Evolutionary conservation across 208 protist genomes (phyloP).

Genomic region (Wallacemonas collosoma): DNA sequence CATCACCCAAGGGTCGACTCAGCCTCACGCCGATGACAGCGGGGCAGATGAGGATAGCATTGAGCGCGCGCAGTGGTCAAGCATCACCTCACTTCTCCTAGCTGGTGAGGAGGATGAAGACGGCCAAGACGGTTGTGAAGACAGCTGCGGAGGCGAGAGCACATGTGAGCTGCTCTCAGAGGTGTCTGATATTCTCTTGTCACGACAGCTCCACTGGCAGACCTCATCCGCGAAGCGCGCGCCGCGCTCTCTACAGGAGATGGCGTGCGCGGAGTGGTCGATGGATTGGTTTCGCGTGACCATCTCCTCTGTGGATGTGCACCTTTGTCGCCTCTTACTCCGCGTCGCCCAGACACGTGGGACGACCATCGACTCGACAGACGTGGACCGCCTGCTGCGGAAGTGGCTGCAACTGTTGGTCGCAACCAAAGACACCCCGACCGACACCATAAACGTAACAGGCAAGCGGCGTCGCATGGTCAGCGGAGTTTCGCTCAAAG

Average conservation of each 20-base stretch:
- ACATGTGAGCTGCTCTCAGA: not conserved
- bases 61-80: constrained; percentile 3
- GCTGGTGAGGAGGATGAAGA: not conserved
- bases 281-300: constrained; percentile 53
- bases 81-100: constrained; percentile 15
- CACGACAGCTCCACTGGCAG: not conserved
- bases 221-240: not conserved
- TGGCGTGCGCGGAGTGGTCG: constrained; percentile 49
- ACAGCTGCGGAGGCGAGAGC: not conserved
- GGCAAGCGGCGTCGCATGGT: constrained; percentile 13
- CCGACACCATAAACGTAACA: constrained; percentile 22
- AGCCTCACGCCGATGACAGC: not conserved
- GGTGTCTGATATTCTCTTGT: constrained; percentile 6
- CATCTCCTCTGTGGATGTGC: constrained; percentile 56
- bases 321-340: constrained; percentile 55
- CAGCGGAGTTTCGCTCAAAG: not conserved
- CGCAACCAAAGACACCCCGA: not conserved
- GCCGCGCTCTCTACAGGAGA: not conserved
- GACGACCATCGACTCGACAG: constrained; percentile 49
- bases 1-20: too few relatives aligned
- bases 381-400: constrained; percentile 68
- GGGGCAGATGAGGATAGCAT: not conserved
- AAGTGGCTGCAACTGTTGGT: constrained; percentile 60
- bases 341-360: constrained; percentile 45
- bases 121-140: not conserved